Evolutionary conservation across 208 protist genomes (phyloP).

Genomic region (Acanthamoeba triangularis): DNA sequence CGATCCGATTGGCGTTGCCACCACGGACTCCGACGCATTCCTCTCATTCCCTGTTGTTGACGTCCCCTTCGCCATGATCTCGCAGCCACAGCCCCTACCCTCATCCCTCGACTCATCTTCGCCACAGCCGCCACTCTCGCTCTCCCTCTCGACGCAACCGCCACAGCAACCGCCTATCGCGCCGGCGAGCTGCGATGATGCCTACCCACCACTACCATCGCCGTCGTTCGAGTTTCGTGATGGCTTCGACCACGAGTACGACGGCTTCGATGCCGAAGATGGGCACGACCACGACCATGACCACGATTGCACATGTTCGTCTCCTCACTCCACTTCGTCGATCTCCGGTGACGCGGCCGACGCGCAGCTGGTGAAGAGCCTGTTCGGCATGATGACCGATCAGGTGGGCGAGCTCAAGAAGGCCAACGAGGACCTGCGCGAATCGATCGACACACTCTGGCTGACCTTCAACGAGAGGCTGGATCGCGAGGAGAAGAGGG

Average conservation of each 20-base stretch:
- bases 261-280: constrained; percentile 4
- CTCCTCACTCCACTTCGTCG: not conserved
- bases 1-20: not conserved
- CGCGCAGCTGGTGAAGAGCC: not conserved
- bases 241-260: not conserved
- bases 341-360: not conserved
- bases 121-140: not conserved
- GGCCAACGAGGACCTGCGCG: constrained; percentile 12
- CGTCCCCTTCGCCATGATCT: too few relatives aligned
- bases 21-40: not conserved
- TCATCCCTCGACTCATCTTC: not conserved
- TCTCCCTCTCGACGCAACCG: too few relatives aligned
- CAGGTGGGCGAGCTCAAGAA: constrained; percentile 34
- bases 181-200: not conserved
- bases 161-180: not conserved
- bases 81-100: not conserved
- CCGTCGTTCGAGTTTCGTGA: constrained; percentile 11
- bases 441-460: constrained; percentile 25
- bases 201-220: not conserved
- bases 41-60: not conserved
- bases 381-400: constrained; percentile 10
- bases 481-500: not conserved
- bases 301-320: not conserved
- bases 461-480: not conserved
- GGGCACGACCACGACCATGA: constrained; percentile 27